Percentiles rank a stretch among this genome's conserved stretches.
phyloP scores from a whole-genome alignment of 768 basidiomycete species.

The Chalciporus piperatus region DNA sequence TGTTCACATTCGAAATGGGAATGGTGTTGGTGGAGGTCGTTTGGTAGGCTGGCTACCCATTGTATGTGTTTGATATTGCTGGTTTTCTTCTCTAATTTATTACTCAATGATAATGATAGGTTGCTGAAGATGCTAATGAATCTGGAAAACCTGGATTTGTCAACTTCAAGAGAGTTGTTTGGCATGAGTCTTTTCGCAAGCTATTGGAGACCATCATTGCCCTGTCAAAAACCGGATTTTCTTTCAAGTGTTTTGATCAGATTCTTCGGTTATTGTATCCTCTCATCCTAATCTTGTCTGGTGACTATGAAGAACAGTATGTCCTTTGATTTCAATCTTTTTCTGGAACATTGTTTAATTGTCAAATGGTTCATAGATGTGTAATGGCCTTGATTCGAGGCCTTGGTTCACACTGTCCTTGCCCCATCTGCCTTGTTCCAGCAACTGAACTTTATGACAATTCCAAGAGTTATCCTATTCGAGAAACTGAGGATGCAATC shows the following conservation, averaged over 20 bases:
- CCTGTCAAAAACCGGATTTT: too few species aligned
- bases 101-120: conserved; percentile 14
- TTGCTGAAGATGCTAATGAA: conserved; percentile 29
- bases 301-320: conserved; percentile 47
- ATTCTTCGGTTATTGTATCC: conserved; percentile 37
- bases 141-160: conserved; percentile 26
- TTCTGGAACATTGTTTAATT: too few species aligned
- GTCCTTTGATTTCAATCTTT: conserved; percentile 3
- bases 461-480: too few species aligned
- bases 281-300: conserved; percentile 36
- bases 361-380: too few species aligned
- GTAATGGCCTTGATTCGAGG: too few species aligned
- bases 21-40: background rate
- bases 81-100: too few species aligned
- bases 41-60: conserved; percentile 17
- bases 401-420: too few species aligned
- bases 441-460: too few species aligned
- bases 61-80: conserved; percentile 4
- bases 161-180: conserved; percentile 33
- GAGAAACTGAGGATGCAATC: too few species aligned
- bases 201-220: too few species aligned
- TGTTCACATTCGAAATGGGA: background rate
- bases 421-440: too few species aligned
- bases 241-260: too few species aligned
- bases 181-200: conserved; percentile 33